Percentiles rank a stretch among this genome's conserved stretches.
Evolutionary conservation across 192 early-diverging fungal species (phyloP).

Genomic region (Umbelopsis sp.): DNA sequence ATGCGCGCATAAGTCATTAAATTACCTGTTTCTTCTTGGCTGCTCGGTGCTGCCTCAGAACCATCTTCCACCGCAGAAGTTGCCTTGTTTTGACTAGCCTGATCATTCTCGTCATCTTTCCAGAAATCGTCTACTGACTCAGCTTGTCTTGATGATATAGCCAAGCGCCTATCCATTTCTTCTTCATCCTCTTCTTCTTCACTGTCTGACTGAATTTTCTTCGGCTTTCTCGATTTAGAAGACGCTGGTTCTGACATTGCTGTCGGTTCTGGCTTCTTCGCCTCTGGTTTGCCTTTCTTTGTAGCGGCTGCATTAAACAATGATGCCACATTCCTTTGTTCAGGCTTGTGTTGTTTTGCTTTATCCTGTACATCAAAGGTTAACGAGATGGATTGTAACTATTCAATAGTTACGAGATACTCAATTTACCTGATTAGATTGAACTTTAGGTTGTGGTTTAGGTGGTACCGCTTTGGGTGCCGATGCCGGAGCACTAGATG

Average conservation of each 20-base stretch:
- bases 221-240: neutral
- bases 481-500: neutral
- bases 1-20: neutral
- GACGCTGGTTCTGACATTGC: neutral
- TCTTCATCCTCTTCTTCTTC: constrained; percentile 14
- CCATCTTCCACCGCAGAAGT: neutral
- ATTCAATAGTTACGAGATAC: neutral
- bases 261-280: neutral
- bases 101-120: neutral
- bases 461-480: neutral
- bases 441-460: neutral
- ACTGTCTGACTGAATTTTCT: constrained; percentile 6
- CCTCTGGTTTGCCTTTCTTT: neutral
- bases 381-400: neutral
- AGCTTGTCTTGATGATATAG: constrained; percentile 1
- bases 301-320: neutral
- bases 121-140: neutral
- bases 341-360: neutral
- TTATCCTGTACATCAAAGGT: neutral
- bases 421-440: too few species aligned
- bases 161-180: constrained; percentile 4
- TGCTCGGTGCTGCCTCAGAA: neutral
- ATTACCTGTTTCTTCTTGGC: neutral
- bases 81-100: neutral
- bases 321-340: neutral